Evolutionary conservation across 2,329 filamentous ascomycete species (phyloP), one percentile per base, ranked within the genome.

Genomic region (Penicillium sp.): DNA sequence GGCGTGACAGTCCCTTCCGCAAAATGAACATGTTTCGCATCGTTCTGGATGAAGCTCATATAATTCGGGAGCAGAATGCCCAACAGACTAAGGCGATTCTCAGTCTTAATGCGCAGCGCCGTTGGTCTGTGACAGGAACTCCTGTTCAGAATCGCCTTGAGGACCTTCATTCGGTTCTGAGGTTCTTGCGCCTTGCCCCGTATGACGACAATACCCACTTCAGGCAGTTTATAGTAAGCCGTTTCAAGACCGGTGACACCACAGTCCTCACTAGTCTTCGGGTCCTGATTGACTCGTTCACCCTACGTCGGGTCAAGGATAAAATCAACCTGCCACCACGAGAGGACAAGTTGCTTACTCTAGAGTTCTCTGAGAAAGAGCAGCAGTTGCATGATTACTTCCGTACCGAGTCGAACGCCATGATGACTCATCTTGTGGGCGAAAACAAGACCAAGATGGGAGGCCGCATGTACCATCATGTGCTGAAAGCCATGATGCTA

Each of bases 41-140:
- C 53, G 91, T 97, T 1, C 83, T 98, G 1, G 93, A 98, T 62
- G 93, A 99, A 75, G 95, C 93, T 0, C 95, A 99, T 72, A 90
- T 90, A 74, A 98, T 99, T 63, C 90, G 95, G 26, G 93, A 96
- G 66, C 88, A 90, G 61, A 84, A 82, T 3, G 93, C 92, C 0
- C 80, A 90, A 41, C 89, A 93, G 64, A 96, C 92, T 53, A 91
- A 93, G 71, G 90, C 91, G 3, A 90, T 95, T 21, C 93, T 91
- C 62, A 84, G 86, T 21, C 80, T 98, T 3, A 83, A 90, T 58
- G 90, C 92, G 2, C 84, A 90, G 68, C 86, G 93, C 31, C 88
- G 93, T 33, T 99, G 95, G 95, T 93, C 93, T 3, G 91, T 98
- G n/a, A 98, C 95, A 0, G 95, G 93, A 53, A 98, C 95, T 0